Percentiles rank a stretch among this genome's conserved stretches.
Evolutionary conservation across 2,329 filamentous ascomycete species (phyloP).

Genomic region (Basipetospora chlamydospora): DNA sequence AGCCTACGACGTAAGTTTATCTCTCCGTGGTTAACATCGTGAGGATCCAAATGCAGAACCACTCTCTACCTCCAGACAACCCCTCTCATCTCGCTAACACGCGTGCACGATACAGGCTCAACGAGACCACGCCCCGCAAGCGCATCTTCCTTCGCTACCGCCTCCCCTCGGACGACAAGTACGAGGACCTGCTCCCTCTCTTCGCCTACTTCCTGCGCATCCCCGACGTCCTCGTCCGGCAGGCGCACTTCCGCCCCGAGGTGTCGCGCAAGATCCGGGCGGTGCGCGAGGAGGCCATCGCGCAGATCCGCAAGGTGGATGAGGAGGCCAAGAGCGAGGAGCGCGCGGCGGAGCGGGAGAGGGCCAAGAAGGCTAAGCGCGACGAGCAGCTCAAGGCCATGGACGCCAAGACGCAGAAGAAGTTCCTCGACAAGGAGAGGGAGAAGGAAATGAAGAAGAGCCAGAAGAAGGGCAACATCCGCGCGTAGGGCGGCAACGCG

Average conservation of each 20-base stretch:
- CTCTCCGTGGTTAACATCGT: too few species aligned
- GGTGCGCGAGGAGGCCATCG: conserved; percentile 66
- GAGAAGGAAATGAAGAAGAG: conserved; percentile 53
- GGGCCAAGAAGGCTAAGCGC: conserved; percentile 75
- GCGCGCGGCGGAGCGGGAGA: conserved; percentile 55
- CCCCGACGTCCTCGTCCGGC: conserved; percentile 63
- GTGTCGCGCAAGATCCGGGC: conserved; percentile 71
- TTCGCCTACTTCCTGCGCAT: conserved; percentile 73
- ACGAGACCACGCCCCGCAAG: conserved; percentile 76
- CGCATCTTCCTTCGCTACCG: conserved; percentile 69
- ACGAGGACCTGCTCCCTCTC: conserved; percentile 53
- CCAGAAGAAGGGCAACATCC: conserved; percentile 39
- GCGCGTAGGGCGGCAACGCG: conserved; percentile 30
- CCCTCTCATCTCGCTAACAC: too few species aligned
- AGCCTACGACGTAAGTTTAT: conserved; percentile 59
- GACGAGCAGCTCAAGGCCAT: conserved; percentile 66
- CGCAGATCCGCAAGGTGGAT: conserved; percentile 62
- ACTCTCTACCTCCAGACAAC: too few species aligned
- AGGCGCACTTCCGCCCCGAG: conserved; percentile 78
- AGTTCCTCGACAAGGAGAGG: conserved; percentile 67
- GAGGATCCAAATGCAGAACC: too few species aligned
- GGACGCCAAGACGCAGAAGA: conserved; percentile 73
- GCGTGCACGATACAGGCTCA: conserved; percentile 41
- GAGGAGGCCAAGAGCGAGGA: conserved; percentile 75
- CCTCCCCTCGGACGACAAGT: conserved; percentile 48